A percentile compares a stretch with the other conserved stretches of the same genome.
phyloP scores from a whole-genome alignment of 441 rosid genomes.

The Mallotus japonicus region DNA sequence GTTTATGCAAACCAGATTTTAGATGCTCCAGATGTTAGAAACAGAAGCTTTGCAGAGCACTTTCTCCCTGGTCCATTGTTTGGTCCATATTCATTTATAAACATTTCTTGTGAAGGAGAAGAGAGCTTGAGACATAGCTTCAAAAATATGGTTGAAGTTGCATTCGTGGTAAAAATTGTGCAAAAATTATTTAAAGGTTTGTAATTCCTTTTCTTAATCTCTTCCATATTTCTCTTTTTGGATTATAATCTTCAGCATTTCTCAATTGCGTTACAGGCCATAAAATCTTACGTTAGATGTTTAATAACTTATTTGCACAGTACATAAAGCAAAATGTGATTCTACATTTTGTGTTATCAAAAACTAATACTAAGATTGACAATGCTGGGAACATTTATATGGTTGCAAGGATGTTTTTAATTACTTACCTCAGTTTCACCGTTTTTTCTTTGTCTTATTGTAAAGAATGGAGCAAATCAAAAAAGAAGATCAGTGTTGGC shows the following conservation, averaged over 20 bases:
- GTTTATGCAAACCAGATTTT: slow-evolving; percentile 36
- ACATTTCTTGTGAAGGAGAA: slow-evolving; percentile 43
- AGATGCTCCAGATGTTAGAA: slow-evolving; percentile 35
- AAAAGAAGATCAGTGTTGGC: slow-evolving; percentile 33
- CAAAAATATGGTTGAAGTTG: slow-evolving; percentile 47
- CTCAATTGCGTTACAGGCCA: not conserved
- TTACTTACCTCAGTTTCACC: not conserved
- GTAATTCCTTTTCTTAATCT: not conserved
- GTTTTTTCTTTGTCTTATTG: not conserved
- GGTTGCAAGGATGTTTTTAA: not conserved
- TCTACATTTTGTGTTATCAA: too few species aligned
- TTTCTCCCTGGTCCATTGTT: slow-evolving; percentile 39
- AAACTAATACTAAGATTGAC: too few species aligned
- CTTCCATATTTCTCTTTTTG: not conserved
- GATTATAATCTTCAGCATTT: not conserved
- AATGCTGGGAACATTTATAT: not conserved
- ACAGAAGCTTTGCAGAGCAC: slow-evolving; percentile 20
- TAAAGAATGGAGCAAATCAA: slow-evolving; percentile 26
- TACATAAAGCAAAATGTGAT: not conserved
- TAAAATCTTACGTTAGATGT: not conserved
- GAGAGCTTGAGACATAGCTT: slow-evolving; percentile 28
- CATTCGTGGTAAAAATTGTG: slow-evolving; percentile 34
- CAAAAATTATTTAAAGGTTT: slow-evolving; percentile 34
- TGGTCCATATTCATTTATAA: slow-evolving; percentile 48
- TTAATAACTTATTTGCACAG: not conserved